Conservation (phyloP, 306 rosid species). For the Cucurbita argyrosperma region DNA sequence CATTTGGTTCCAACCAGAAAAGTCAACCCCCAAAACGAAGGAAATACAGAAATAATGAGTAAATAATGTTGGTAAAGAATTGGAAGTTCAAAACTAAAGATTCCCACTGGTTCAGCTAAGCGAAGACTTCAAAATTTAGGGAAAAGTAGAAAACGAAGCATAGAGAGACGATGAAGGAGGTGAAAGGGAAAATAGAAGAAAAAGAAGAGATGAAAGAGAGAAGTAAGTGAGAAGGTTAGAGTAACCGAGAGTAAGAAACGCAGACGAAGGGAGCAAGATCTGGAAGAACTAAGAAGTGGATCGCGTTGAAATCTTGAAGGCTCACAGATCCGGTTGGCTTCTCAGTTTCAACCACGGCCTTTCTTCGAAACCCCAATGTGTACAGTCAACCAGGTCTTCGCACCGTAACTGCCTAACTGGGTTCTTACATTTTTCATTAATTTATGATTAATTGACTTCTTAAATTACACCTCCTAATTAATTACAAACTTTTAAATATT, state of each 20-base stretch:
- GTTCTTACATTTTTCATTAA: background rate
- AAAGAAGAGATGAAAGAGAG: background rate
- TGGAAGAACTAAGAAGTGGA: background rate
- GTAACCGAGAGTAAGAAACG: background rate
- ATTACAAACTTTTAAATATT: background rate
- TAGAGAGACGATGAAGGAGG: background rate
- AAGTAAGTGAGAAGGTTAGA: background rate
- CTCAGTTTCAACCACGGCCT: too few species aligned
- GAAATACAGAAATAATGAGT: background rate
- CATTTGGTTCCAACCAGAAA: background rate
- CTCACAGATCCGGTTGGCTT: background rate
- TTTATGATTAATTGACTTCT: background rate
- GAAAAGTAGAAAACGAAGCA: background rate
- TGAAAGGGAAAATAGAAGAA: background rate
- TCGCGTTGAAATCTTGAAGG: background rate
- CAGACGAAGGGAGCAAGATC: conserved; percentile 4
- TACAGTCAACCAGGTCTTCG: background rate
- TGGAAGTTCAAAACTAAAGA: background rate
- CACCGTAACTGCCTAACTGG: background rate
- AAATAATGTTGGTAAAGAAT: background rate
- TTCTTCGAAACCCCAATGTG: background rate
- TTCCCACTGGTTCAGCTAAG: background rate
- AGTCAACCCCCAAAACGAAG: background rate
- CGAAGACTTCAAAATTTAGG: background rate
- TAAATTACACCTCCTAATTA: background rate